Evolutionary conservation across 768 basidiomycete species (phyloP), one percentile per base, ranked within the genome.

Genomic region (Exidia glandulosa): DNA sequence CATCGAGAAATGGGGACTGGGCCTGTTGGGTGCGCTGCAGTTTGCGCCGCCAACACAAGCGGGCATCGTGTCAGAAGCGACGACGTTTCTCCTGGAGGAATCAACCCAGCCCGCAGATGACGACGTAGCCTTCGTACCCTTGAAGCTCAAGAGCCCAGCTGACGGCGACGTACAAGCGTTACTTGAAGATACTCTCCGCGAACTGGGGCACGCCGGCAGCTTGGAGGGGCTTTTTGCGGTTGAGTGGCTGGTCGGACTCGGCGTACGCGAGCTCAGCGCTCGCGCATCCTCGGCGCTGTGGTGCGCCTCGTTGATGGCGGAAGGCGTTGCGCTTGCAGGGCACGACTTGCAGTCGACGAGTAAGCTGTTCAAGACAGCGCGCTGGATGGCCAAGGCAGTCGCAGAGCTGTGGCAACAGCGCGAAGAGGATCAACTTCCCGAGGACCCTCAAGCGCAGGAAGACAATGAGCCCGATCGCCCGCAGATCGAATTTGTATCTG

Each of bases 1-100:
- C 0, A 83, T 96, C 19, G 92, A 96, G 66, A 85, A 85, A 69
- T 98, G 94, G 95, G 90, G 92, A 3, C 93, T 88, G 87, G 81
- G 82, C 55, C 68, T 99, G 3, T 77, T 98, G 31, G 81, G 82
- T 0, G 89, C 87, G n/a, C 73, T 97, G 37, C 86, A 92, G 64
- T 83, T 98, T 60, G 75, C 77, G 63, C 87, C 80, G n/a, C 71
- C 75, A 7, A 70, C 13, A 47, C 63, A 1, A 66, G 65, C 32
- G 67, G 66, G 65, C 60, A 59, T 31, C 13, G 57, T 41, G 12
- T 54, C 58, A 25, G 62, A 57, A 14, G 41, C 10, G 34, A 30
- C 3, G 25, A 54, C 19, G 30, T 23, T 47, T 27, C 57, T 57
- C 32, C 57, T 19, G 19, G 50, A 31, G 25, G 25, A 23, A 7